These are phyloP conservation scores for Globisporangium mamillatum DNA, from an alignment of 352 stramenopile genomes.

Conservation along the genomic window DNA sequence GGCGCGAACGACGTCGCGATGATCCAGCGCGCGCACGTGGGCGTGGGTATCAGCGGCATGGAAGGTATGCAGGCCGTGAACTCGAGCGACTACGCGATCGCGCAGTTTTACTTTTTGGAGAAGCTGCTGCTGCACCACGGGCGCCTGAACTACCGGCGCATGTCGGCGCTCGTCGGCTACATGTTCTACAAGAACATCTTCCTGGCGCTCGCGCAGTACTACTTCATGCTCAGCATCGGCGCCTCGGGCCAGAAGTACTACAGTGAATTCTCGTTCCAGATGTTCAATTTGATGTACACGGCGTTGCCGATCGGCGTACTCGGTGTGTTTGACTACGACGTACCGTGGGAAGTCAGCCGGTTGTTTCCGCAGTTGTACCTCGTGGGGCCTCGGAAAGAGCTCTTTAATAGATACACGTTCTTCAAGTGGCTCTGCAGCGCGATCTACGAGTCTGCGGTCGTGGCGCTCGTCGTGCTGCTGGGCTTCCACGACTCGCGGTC, in stretches of 20 bases:
- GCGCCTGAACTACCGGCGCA: constrained; percentile 96
- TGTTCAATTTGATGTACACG: constrained; percentile 95
- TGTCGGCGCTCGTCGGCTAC: constrained; percentile 92
- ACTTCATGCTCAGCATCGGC: constrained; percentile 90
- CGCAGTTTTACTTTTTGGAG: constrained; percentile 95
- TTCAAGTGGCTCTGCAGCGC: constrained; percentile 85
- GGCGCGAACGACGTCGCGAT: constrained; percentile 95
- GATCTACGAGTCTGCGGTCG: constrained; percentile 51
- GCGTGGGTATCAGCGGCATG: constrained; percentile 90
- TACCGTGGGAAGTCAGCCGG: constrained; percentile 54
- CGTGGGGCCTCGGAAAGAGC: constrained; percentile 67
- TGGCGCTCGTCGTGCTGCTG: constrained; percentile 73
- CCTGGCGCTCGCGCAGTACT: constrained; percentile 89
- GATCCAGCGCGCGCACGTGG: constrained; percentile 91
- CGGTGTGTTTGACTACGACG: constrained; percentile 80
- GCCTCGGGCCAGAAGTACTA: constrained; percentile 89
- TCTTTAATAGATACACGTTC: constrained; percentile 83
- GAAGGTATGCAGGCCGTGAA: constrained; percentile 97
- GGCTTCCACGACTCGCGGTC: constrained; percentile 67
- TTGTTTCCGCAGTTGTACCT: constrained; percentile 80
- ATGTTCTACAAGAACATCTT: constrained; percentile 99
- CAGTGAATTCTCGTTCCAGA: constrained; percentile 68
- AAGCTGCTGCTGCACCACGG: constrained; percentile 96
- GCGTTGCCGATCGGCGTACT: constrained; percentile 88
- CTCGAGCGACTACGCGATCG: constrained; percentile 96